phyloP scores from a whole-genome alignment of 345 rosid genomes.

The Physaria fendleri region DNA sequence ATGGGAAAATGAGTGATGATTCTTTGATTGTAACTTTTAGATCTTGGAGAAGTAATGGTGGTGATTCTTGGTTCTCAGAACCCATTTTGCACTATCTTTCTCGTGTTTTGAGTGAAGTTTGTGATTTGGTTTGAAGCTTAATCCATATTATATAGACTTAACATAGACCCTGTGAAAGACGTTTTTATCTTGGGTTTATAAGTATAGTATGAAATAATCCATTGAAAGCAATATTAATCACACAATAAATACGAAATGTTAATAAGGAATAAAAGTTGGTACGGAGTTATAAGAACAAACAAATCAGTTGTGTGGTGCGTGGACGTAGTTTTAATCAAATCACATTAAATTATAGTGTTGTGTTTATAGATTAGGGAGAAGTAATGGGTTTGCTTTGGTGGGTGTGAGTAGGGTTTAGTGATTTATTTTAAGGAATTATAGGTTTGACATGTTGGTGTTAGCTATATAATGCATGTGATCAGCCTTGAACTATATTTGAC shows the following conservation, averaged over 20 bases:
- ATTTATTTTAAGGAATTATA: too few relatives aligned
- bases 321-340: background rate
- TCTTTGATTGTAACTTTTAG: conserved; percentile 48
- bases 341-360: too few relatives aligned
- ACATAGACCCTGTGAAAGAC: conserved; percentile 1
- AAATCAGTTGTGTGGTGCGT: background rate
- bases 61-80: conserved; percentile 24
- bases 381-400: too few relatives aligned
- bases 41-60: conserved; percentile 35
- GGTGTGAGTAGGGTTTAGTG: too few relatives aligned
- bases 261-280: too few relatives aligned
- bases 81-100: conserved; percentile 17
- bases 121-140: conserved; percentile 13
- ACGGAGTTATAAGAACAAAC: background rate
- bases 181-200: background rate
- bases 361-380: too few relatives aligned
- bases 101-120: conserved; percentile 10
- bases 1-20: conserved; percentile 40
- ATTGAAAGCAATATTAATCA: conserved; percentile 1
- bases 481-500: too few relatives aligned
- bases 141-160: conserved; percentile 17
- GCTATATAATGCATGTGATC: too few relatives aligned
- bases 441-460: too few relatives aligned
- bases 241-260: too few relatives aligned
- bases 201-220: conserved; percentile 16